Conservation (phyloP, 75 land plant species). For the Larix kaempferi region DNA sequence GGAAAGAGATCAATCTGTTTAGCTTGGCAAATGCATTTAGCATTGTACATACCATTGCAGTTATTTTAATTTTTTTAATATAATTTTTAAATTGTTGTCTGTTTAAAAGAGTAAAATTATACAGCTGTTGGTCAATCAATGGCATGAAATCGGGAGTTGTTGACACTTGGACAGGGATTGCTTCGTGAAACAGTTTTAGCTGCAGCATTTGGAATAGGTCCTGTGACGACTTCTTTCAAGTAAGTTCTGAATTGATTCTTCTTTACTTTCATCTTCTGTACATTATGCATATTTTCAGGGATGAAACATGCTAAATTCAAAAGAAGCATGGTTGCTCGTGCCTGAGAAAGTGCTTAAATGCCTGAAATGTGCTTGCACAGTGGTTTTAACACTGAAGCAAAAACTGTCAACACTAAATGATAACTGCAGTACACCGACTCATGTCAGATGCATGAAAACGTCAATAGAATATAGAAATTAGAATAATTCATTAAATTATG, state of each 20-base stretch:
- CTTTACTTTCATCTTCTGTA: background rate
- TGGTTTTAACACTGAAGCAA: too few relatives aligned
- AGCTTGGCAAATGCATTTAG: too few relatives aligned
- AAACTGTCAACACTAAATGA: too few relatives aligned
- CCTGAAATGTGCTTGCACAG: background rate
- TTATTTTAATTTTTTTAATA: too few relatives aligned
- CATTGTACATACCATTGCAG: too few relatives aligned
- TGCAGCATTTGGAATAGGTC: slow-evolving; percentile 47
- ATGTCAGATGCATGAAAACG: too few relatives aligned
- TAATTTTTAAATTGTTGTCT: too few relatives aligned
- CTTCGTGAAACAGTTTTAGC: slow-evolving; percentile 38
- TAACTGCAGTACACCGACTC: too few relatives aligned
- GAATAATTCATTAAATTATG: background rate
- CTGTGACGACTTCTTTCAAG: slow-evolving; percentile 40
- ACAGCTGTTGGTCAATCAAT: too few relatives aligned
- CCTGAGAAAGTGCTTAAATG: background rate
- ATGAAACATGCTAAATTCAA: background rate
- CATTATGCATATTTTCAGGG: background rate
- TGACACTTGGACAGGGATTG: slow-evolving; percentile 22
- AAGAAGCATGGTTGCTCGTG: background rate
- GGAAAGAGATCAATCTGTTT: too few relatives aligned
- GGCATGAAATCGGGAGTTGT: background rate
- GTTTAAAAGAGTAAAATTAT: too few relatives aligned
- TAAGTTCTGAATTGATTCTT: slow-evolving; percentile 3
- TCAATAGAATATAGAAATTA: background rate